Evolutionary conservation across 768 basidiomycete genomes (phyloP).

Genomic region (Daedaleopsis nitida): DNA sequence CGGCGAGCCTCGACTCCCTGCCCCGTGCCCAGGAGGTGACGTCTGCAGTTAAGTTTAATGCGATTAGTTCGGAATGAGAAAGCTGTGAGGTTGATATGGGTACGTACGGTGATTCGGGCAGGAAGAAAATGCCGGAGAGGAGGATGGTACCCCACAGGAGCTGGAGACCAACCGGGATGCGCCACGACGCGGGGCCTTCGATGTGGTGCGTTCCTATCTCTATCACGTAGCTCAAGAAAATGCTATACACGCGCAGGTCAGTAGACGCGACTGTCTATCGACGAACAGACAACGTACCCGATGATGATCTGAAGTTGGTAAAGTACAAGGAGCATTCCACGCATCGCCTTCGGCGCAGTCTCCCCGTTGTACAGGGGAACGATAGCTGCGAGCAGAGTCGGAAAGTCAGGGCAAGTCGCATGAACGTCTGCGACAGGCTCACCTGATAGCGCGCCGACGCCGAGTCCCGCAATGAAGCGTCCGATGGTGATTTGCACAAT

Average conservation of each 20-base stretch:
- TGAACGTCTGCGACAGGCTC: conserved; percentile 1
- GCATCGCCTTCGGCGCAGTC: conserved; percentile 72
- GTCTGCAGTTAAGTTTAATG: conserved; percentile 38
- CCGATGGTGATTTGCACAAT: conserved; percentile 70
- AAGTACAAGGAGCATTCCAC: conserved; percentile 70
- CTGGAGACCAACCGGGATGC: conserved; percentile 75
- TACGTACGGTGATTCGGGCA: conserved; percentile 77
- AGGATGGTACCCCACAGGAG: conserved; percentile 68
- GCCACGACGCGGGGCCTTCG: conserved; percentile 65
- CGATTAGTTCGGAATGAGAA: neutral
- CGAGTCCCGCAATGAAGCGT: conserved; percentile 75
- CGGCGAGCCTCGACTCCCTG: conserved; percentile 53
- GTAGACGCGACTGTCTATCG: neutral
- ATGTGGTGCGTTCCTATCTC: conserved; percentile 67
- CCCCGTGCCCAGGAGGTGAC: conserved; percentile 66
- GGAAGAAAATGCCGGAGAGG: conserved; percentile 70
- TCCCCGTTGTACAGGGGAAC: conserved; percentile 70
- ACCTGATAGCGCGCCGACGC: conserved; percentile 76
- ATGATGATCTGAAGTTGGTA: conserved; percentile 80
- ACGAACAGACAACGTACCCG: conserved; percentile 60
- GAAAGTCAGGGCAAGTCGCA: neutral
- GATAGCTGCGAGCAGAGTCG: conserved; percentile 19
- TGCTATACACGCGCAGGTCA: conserved; percentile 35
- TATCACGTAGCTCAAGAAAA: conserved; percentile 72
- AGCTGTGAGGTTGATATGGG: neutral